Percentiles rank a stretch among this genome's conserved stretches.
Evolutionary conservation across 2,329 filamentous ascomycete genomes (phyloP).

Genomic region (Pseudogymnoascus sp.): DNA sequence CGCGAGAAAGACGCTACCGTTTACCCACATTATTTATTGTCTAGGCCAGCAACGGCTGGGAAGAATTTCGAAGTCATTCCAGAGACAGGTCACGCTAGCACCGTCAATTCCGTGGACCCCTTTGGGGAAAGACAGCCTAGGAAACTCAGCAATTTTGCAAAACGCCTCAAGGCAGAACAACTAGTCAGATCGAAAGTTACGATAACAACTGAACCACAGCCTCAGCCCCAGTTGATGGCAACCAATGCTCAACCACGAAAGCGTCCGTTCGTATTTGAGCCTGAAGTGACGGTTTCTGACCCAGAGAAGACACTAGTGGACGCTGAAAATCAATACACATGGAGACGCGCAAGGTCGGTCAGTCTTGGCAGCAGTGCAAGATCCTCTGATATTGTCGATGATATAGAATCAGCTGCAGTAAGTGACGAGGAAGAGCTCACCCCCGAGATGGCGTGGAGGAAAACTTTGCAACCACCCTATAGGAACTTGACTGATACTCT

Average conservation of each 20-base stretch:
- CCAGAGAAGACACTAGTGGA: constrained; percentile 19
- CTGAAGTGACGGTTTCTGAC: neutral
- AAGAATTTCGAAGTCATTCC: neutral
- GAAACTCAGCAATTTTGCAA: neutral
- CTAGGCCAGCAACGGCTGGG: neutral
- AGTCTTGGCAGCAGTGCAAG: constrained; percentile 14
- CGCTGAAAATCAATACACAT: neutral
- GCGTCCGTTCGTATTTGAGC: neutral
- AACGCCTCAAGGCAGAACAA: neutral
- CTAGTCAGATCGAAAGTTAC: neutral
- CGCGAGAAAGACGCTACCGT: neutral
- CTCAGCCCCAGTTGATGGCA: neutral
- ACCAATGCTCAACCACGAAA: neutral
- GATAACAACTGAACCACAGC: neutral
- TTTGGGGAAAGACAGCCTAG: neutral
- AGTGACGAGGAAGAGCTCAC: constrained; percentile 11
- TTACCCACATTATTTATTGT: neutral
- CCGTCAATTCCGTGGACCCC: neutral
- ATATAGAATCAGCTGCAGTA: neutral
- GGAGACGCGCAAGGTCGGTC: constrained; percentile 12
- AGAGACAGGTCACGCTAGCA: neutral
- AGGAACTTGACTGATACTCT: constrained; percentile 18
- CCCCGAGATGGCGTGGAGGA: constrained; percentile 19
- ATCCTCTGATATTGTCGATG: constrained; percentile 10
- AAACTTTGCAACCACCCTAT: constrained; percentile 25